A percentile compares a stretch with the other conserved stretches of the same genome.
Evolutionary conservation across 305 asterid genomes (phyloP).

Genomic region (Fraxinus ornus): DNA sequence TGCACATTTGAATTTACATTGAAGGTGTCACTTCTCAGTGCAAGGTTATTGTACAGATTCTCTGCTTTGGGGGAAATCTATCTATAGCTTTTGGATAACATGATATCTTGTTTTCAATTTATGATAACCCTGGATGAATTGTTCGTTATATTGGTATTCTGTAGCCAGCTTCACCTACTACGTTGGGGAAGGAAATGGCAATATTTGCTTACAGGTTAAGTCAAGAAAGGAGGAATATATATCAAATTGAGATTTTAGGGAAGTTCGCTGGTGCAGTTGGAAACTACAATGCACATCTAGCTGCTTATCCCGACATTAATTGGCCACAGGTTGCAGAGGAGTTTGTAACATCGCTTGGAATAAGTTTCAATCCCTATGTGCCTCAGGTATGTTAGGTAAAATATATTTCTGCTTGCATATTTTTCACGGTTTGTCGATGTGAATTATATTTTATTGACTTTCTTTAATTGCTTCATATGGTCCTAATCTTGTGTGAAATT

Average conservation of each 20-base stretch:
- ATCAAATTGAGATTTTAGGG: conserved; percentile 60
- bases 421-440: neutral
- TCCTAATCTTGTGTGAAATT: neutral
- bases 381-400: conserved; percentile 60
- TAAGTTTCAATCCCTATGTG: conserved; percentile 83
- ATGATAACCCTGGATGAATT: conserved; percentile 19
- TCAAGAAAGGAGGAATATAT: conserved; percentile 46
- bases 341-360: conserved; percentile 83
- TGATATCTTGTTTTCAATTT: neutral
- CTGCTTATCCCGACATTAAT: conserved; percentile 74
- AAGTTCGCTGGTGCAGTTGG: conserved; percentile 99
- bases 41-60: neutral
- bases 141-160: conserved; percentile 23
- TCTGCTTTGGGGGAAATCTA: neutral
- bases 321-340: conserved; percentile 88
- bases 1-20: neutral
- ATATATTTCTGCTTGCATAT: neutral
- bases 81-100: conserved; percentile 1
- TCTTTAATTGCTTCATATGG: neutral
- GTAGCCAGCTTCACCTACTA: conserved; percentile 95
- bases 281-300: conserved; percentile 88
- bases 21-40: neutral
- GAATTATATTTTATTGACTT: too few species aligned
- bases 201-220: conserved; percentile 75
- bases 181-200: conserved; percentile 96